Evolutionary conservation across 2,329 filamentous ascomycete genomes (phyloP).

Genomic region (Fusarium foetens): DNA sequence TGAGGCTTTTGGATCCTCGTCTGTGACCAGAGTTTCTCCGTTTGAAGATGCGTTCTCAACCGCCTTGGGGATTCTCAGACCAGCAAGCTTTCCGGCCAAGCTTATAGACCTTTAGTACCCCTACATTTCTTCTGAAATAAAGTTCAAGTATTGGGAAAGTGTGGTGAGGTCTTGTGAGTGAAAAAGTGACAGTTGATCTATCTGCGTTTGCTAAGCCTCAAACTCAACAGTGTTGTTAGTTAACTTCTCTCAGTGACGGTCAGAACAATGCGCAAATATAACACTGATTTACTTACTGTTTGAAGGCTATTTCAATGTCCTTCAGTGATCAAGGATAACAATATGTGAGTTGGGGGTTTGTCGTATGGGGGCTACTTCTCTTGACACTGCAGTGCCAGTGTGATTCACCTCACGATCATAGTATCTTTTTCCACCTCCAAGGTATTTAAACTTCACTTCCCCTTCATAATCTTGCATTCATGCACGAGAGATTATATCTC

Average conservation of each 20-base stretch:
- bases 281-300: not conserved
- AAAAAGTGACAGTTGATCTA: not conserved
- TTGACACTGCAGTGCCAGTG: constrained; percentile 4
- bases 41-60: not conserved
- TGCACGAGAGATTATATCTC: not conserved
- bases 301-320: not conserved
- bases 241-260: not conserved
- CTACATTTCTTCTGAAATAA: not conserved
- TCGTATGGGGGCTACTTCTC: not conserved
- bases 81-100: not conserved
- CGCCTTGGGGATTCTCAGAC: not conserved
- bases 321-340: not conserved
- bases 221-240: not conserved
- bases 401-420: not conserved
- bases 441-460: not conserved
- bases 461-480: not conserved
- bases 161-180: not conserved
- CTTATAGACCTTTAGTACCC: not conserved
- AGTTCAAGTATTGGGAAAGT: not conserved
- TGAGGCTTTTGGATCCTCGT: not conserved
- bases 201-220: not conserved
- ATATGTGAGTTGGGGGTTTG: not conserved
- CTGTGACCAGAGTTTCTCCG: not conserved
- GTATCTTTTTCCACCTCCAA: not conserved
- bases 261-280: not conserved